Percentiles rank a stretch among this genome's conserved stretches.
phyloP scores from a whole-genome alignment of 2,329 filamentous ascomycete genomes.

The Leptographium galeiforme region DNA sequence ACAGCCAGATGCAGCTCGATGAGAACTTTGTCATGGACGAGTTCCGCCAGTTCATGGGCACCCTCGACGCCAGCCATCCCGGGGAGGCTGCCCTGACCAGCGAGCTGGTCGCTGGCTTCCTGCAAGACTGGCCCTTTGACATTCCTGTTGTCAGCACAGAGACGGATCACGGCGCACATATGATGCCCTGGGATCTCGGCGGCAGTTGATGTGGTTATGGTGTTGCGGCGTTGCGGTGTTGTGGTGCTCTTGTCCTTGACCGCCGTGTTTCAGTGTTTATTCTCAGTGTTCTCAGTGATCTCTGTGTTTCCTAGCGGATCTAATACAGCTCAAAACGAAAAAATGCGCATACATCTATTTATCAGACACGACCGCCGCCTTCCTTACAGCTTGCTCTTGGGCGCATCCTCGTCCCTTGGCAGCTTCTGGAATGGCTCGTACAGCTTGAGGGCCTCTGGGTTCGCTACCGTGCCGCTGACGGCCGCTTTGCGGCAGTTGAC shows the following conservation, averaged over 20 bases:
- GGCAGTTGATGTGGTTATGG: too few relatives aligned
- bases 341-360: not conserved
- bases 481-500: conserved; percentile 23
- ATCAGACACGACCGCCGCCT: not conserved
- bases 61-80: not conserved
- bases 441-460: conserved; percentile 21
- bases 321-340: too few relatives aligned
- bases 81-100: not conserved
- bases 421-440: conserved; percentile 13
- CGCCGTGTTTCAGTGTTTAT: not conserved
- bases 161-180: not conserved
- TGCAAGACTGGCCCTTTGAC: conserved; percentile 4
- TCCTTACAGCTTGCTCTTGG: conserved; percentile 1
- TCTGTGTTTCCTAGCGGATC: not conserved
- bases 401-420: not conserved
- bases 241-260: not conserved
- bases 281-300: not conserved
- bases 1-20: not conserved
- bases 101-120: not conserved
- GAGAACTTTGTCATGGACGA: conserved; percentile 2
- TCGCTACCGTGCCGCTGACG: conserved; percentile 23
- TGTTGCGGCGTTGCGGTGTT: too few relatives aligned
- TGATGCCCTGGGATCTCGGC: not conserved
- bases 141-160: not conserved
- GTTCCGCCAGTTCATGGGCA: not conserved